A percentile compares a stretch with the other conserved stretches of the same genome.
Evolutionary conservation across 192 early-diverging fungal species (phyloP).

Genomic region (Coemansia sp.): DNA sequence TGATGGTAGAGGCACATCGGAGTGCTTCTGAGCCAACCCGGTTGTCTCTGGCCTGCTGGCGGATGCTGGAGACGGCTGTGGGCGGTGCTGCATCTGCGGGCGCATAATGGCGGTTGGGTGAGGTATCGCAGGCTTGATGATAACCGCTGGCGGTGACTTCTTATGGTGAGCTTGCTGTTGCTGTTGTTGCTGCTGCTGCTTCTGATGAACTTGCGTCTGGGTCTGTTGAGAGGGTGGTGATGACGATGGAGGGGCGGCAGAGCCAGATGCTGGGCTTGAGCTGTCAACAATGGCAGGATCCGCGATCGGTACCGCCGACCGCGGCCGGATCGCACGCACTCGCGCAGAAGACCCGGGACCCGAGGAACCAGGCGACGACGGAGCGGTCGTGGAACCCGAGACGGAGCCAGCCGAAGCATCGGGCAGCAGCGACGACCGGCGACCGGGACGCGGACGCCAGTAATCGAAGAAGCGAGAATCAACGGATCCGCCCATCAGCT

Average conservation of each 20-base stretch:
- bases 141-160: too few species aligned
- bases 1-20: too few species aligned
- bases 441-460: constrained; percentile 35
- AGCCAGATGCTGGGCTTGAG: neutral
- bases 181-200: neutral
- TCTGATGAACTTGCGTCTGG: neutral
- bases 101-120: neutral
- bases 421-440: neutral
- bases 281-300: neutral
- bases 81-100: neutral
- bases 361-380: neutral
- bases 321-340: constrained; percentile 20
- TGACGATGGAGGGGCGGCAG: neutral
- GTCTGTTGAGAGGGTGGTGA: neutral
- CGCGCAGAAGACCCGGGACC: constrained; percentile 16
- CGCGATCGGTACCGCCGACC: neutral
- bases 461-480: constrained; percentile 36
- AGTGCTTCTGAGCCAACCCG: too few species aligned
- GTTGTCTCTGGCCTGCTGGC: neutral
- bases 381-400: neutral
- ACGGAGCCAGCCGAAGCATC: neutral
- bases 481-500: constrained; percentile 25
- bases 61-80: neutral
- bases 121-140: too few species aligned
- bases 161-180: neutral